Evolutionary conservation across 257 asterid species (phyloP).

Genomic region (Jasminum sambac): DNA sequence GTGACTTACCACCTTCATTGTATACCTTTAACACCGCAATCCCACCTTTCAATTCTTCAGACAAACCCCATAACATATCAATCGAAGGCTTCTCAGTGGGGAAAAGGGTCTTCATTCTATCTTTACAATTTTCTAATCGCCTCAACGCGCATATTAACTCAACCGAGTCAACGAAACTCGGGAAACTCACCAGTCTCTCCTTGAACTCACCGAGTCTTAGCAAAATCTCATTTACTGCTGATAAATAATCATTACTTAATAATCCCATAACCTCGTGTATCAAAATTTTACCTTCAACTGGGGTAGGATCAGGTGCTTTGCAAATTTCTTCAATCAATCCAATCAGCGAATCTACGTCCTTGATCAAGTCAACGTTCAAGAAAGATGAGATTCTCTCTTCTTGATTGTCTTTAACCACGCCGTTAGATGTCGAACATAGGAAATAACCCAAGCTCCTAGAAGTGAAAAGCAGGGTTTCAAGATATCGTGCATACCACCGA

Average conservation of each 20-base stretch:
- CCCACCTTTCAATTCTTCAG: slow-evolving; percentile 38
- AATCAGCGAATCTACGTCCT: slow-evolving; percentile 53
- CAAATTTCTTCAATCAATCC: slow-evolving; percentile 48
- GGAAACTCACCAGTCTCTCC: slow-evolving; percentile 43
- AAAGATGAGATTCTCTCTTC: slow-evolving; percentile 46
- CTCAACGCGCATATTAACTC: slow-evolving; percentile 54
- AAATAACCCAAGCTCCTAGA: slow-evolving; percentile 63
- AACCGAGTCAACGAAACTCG: slow-evolving; percentile 68
- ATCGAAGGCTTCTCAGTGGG: slow-evolving; percentile 49
- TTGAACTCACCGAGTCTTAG: slow-evolving; percentile 56
- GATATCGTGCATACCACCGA: slow-evolving; percentile 70
- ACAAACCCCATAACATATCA: slow-evolving; percentile 50
- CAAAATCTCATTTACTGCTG: slow-evolving; percentile 50
- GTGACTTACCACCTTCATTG: slow-evolving; percentile 31
- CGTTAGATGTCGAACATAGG: slow-evolving; percentile 42
- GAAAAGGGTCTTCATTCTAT: slow-evolving; percentile 33
- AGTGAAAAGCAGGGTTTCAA: slow-evolving; percentile 57
- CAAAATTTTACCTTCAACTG: slow-evolving; percentile 41
- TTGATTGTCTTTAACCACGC: slow-evolving; percentile 31
- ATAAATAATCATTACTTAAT: slow-evolving; percentile 44
- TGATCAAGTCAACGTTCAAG: slow-evolving; percentile 51
- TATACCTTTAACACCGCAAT: slow-evolving; percentile 35
- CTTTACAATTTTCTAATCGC: slow-evolving; percentile 57
- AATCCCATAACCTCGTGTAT: slow-evolving; percentile 45
- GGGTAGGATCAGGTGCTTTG: slow-evolving; percentile 46